Evolutionary conservation across 225 moss, liverwort and hornwort species (phyloP), one percentile per base, ranked within the genome.

Genomic region (Rhytidiadelphus loreus): DNA sequence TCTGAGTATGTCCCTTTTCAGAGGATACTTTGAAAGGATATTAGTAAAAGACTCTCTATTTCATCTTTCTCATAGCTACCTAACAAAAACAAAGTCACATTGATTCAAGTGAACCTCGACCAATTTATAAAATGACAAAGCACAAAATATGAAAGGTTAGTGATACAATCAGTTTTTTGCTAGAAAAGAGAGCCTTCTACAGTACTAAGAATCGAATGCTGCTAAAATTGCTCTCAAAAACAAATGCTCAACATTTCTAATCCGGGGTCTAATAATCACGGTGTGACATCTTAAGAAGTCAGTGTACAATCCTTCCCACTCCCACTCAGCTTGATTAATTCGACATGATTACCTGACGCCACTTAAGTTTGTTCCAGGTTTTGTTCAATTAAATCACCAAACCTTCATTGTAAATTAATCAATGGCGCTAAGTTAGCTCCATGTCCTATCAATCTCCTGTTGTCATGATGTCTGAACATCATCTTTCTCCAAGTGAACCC

Each of bases 1-100:
- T n/a, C 2, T 68, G 0, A 12, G 0, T n/a, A n/a, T 22, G 7
- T 23, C 7, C 39, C 2, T 39, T n/a, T 68, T 68, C 1, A 12
- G 0, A 7, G 21, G 7, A 22, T n/a, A 66, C 11, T 66, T 35
- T n/a, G 3, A 21, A 5, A 1, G 21, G 4, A n/a, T 6, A n/a
- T n/a, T n/a, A 14, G 9, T 68, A 68, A n/a, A n/a, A n/a, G 66
- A 66, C 13, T n/a, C 7, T 66, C 22, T n/a, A 37, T 22, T 65
- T 65, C 1, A 20, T 66, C 21, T 37, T 37, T 66, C 21, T 37
- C 6, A 20, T 11, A 11, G 3, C n/a, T n/a, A n/a, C n/a, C 37
- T 37, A 37, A 65, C 3, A 20, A 37, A 37, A 64, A 81, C n/a
- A 7, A 17, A 37, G 12, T 26, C 17, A 26, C 5, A 24, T 16